phyloP scores from a whole-genome alignment of 192 early-diverging fungal genomes.

The Phlyctochytrium arcticum region DNA sequence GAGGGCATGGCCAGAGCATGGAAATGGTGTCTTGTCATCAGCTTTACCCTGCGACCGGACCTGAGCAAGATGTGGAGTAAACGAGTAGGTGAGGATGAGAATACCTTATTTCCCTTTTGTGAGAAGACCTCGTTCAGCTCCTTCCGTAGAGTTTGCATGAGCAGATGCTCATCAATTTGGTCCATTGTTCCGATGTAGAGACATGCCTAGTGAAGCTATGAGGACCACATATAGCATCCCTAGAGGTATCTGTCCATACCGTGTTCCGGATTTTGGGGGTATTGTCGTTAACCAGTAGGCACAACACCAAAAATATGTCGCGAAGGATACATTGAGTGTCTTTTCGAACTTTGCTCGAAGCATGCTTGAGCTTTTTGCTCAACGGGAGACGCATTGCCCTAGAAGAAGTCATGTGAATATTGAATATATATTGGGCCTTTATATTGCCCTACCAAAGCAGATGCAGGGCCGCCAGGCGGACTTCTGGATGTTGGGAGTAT shows the following conservation, averaged over 20 bases:
- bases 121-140: neutral
- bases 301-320: neutral
- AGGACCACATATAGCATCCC: neutral
- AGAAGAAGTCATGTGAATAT: neutral
- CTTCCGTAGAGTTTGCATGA: constrained; percentile 24
- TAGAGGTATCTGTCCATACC: neutral
- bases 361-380: neutral
- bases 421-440: neutral
- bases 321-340: neutral
- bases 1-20: neutral
- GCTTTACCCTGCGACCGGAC: too few species aligned
- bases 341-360: neutral
- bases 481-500: constrained; percentile 1
- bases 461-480: constrained; percentile 8
- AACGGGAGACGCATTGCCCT: neutral
- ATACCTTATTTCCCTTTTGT: neutral
- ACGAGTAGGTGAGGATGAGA: neutral
- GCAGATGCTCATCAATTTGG: neutral
- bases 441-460: constrained; percentile 8
- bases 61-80: too few species aligned
- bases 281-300: neutral
- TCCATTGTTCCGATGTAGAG: constrained; percentile 21
- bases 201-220: constrained; percentile 9
- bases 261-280: neutral
- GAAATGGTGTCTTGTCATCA: too few species aligned